Evolutionary conservation across 1,284 basidiomycete species (phyloP).

Genomic region (Somion occarium): DNA sequence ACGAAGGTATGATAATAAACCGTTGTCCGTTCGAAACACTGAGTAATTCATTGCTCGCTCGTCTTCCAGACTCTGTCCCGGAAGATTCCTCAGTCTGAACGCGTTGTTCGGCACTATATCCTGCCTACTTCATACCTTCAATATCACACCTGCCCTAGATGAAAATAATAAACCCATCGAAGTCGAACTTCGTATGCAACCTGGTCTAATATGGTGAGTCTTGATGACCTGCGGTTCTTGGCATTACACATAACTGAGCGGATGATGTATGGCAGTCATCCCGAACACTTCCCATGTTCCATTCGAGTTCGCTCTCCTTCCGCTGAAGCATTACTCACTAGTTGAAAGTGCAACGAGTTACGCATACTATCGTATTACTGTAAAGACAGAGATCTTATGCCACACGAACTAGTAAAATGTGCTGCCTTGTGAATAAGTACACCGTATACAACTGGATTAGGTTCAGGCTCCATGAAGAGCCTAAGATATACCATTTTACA

Average conservation of each 20-base stretch:
- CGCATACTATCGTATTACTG: too few relatives aligned
- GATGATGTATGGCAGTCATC: background rate
- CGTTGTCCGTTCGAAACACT: background rate
- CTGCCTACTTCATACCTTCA: slow-evolving; percentile 5
- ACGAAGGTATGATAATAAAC: slow-evolving; percentile 1
- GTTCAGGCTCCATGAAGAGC: too few relatives aligned
- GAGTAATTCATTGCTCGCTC: background rate
- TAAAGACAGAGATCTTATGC: too few relatives aligned
- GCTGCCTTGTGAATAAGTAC: too few relatives aligned
- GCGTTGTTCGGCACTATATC: slow-evolving; percentile 6
- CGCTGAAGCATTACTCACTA: background rate
- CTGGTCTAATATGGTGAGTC: slow-evolving; percentile 8
- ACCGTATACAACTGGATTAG: too few relatives aligned
- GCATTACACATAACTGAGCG: slow-evolving; percentile 8
- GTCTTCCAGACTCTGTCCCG: slow-evolving; percentile 10
- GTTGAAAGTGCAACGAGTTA: too few relatives aligned
- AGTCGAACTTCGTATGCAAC: background rate
- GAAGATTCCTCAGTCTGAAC: slow-evolving; percentile 5
- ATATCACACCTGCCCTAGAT: slow-evolving; percentile 2
- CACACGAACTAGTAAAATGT: too few relatives aligned
- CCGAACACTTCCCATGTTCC: background rate
- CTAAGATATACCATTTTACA: too few relatives aligned
- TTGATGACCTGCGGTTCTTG: too few relatives aligned
- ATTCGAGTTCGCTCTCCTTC: background rate
- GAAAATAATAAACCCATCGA: slow-evolving; percentile 3